Percentiles rank a stretch among this genome's conserved stretches.
phyloP scores from a whole-genome alignment of 73 alveolate genomes.

The Uronychia binucleata region DNA sequence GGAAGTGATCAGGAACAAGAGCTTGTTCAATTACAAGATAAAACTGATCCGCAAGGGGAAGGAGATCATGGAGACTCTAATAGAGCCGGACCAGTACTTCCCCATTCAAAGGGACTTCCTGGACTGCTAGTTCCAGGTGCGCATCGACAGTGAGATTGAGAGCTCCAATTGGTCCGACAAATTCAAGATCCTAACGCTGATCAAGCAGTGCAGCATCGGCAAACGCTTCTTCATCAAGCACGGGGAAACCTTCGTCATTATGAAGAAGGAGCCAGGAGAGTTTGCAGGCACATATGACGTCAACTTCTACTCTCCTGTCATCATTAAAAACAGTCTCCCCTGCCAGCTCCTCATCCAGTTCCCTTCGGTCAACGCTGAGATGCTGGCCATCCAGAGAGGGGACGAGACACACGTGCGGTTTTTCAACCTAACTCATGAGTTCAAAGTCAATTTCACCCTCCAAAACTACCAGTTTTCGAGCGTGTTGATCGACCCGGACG shows the following conservation, averaged over 20 bases:
- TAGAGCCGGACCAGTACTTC: constrained; percentile 41
- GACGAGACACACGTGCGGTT: constrained; percentile 33
- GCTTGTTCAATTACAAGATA: constrained; percentile 32
- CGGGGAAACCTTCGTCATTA: constrained; percentile 36
- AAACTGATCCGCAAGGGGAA: not conserved
- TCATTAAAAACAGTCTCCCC: constrained; percentile 56
- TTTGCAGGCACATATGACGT: constrained; percentile 49
- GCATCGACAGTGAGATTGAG: constrained; percentile 10
- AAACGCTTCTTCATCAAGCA: constrained; percentile 37
- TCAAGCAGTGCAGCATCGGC: not conserved
- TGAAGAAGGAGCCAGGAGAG: constrained; percentile 31
- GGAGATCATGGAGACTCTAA: not conserved
- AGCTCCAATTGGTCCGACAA: constrained; percentile 29
- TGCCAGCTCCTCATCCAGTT: not conserved
- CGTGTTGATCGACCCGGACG: not conserved
- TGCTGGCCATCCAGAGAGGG: constrained; percentile 13
- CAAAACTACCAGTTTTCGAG: not conserved
- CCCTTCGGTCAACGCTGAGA: constrained; percentile 1
- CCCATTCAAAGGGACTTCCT: constrained; percentile 39
- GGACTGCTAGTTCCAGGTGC: constrained; percentile 22
- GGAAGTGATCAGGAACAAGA: constrained; percentile 32
- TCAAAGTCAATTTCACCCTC: constrained; percentile 11
- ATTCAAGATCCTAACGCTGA: not conserved
- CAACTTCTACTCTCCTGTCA: constrained; percentile 48
- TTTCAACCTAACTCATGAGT: constrained; percentile 20